Percentiles rank a stretch among this genome's conserved stretches.
phyloP scores from a whole-genome alignment of 192 early-diverging fungal species.

The Coemansia sp. region DNA sequence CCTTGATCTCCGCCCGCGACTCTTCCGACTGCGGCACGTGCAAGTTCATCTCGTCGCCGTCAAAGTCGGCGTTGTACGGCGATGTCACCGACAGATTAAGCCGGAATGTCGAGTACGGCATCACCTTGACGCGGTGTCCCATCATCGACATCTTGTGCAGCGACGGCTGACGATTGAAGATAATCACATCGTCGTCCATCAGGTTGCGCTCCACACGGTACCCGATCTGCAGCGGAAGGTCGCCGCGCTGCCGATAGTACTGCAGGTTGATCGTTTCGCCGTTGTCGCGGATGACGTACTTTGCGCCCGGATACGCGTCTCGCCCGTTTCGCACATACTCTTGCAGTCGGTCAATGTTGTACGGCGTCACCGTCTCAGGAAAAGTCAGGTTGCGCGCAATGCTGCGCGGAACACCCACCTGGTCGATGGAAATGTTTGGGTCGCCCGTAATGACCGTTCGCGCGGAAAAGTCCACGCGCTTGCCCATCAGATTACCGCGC shows the following conservation, averaged over 20 bases:
- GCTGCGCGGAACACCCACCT: constrained; percentile 95
- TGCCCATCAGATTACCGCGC: constrained; percentile 99
- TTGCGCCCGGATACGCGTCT: constrained; percentile 91
- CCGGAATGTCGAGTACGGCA: constrained; percentile 99
- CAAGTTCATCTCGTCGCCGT: constrained; percentile 99
- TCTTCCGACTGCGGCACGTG: constrained; percentile 97
- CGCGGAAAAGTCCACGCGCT: constrained; percentile 98
- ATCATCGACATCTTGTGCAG: constrained; percentile 99
- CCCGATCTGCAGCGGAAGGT: constrained; percentile 83
- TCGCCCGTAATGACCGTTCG: constrained; percentile 99
- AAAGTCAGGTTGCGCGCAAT: constrained; percentile 97
- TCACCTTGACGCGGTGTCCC: constrained; percentile 94
- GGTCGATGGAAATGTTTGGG: constrained; percentile 94
- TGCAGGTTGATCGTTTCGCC: constrained; percentile 90
- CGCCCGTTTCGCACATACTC: constrained; percentile 86
- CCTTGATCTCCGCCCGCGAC: constrained; percentile 89
- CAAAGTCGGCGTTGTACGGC: constrained; percentile 99
- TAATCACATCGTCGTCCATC: constrained; percentile 91
- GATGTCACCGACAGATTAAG: constrained; percentile 95
- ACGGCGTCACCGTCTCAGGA: constrained; percentile 94
- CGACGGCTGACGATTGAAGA: constrained; percentile 99
- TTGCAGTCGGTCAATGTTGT: constrained; percentile 90
- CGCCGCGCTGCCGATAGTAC: constrained; percentile 75
- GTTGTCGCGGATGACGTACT: constrained; percentile 91
- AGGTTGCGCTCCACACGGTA: constrained; percentile 95